Evolutionary conservation across 805 yeast species (phyloP).

Genomic region (Wickerhamomyces ciferrii): DNA sequence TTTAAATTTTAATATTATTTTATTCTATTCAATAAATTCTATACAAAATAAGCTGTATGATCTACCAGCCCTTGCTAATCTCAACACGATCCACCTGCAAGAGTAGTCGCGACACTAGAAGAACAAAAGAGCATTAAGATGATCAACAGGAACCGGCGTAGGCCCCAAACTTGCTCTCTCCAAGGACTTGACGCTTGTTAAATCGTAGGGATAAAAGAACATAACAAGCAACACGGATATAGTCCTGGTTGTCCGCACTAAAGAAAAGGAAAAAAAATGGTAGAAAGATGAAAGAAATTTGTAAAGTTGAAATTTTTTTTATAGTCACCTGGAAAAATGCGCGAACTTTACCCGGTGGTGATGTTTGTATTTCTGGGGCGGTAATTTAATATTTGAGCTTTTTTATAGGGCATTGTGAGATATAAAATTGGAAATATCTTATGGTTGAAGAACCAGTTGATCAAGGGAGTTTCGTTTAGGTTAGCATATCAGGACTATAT

Average conservation of each 20-base stretch:
- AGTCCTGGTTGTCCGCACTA: conserved; percentile 76
- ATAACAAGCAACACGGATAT: conserved; percentile 65
- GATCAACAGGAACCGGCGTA: conserved; percentile 29
- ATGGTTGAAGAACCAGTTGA: not conserved
- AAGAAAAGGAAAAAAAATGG: conserved; percentile 9
- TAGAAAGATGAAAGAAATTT: conserved; percentile 1
- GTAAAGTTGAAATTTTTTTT: conserved; percentile 4
- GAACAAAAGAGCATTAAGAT: conserved; percentile 64
- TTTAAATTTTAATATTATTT: not conserved
- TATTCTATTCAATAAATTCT: not conserved
- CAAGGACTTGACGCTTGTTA: conserved; percentile 65
- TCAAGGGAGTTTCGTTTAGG: too few species aligned
- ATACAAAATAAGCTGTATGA: conserved; percentile 36
- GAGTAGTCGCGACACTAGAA: conserved; percentile 25
- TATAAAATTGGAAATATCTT: not conserved
- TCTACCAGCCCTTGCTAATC: conserved; percentile 62
- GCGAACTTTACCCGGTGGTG: not conserved
- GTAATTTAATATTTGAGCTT: not conserved
- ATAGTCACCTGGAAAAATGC: not conserved
- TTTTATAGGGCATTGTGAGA: not conserved
- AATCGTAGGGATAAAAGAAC: conserved; percentile 29
- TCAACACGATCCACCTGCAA: conserved; percentile 33
- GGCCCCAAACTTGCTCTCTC: conserved; percentile 41
- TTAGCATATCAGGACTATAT: too few species aligned
- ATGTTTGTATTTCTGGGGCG: not conserved